A percentile compares a stretch with the other conserved stretches of the same genome.
Conservation (phyloP, 306 rosid genomes). For the Lathyrus aphaca region DNA sequence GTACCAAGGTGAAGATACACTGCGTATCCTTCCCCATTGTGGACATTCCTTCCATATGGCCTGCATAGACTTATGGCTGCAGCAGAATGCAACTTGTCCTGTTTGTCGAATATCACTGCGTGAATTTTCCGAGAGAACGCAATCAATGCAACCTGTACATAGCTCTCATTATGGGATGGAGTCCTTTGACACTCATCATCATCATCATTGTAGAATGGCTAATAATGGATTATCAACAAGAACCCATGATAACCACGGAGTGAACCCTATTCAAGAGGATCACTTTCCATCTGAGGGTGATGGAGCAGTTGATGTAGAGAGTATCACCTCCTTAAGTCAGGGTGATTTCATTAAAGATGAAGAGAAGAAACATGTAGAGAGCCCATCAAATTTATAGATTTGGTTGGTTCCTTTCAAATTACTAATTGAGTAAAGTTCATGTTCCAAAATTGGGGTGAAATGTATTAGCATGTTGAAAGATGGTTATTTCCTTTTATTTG, state of each 20-base stretch:
- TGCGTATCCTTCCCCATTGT: slow-evolving; percentile 88
- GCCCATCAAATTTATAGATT: slow-evolving; percentile 70
- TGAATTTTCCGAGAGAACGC: slow-evolving; percentile 57
- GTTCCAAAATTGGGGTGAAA: slow-evolving; percentile 31
- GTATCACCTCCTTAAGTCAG: slow-evolving; percentile 43
- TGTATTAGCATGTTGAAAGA: slow-evolving; percentile 35
- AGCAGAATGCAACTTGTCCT: slow-evolving; percentile 88
- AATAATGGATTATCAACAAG: slow-evolving; percentile 44
- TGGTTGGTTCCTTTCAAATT: slow-evolving; percentile 37
- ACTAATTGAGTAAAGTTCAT: slow-evolving; percentile 32
- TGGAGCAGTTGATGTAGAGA: slow-evolving; percentile 51
- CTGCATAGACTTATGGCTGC: slow-evolving; percentile 97
- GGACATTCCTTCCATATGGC: slow-evolving; percentile 86
- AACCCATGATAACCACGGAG: slow-evolving; percentile 47
- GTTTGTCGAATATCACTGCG: slow-evolving; percentile 83
- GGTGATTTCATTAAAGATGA: slow-evolving; percentile 55
- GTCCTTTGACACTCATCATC: slow-evolving; percentile 50
- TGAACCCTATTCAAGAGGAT: slow-evolving; percentile 54
- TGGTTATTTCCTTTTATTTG: slow-evolving; percentile 38
- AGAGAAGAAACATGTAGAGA: slow-evolving; percentile 71
- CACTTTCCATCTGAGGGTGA: slow-evolving; percentile 50
- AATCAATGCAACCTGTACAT: slow-evolving; percentile 68
- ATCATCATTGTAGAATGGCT: slow-evolving; percentile 53
- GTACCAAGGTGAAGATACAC: slow-evolving; percentile 67
- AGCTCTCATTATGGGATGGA: slow-evolving; percentile 54